Conservation (phyloP, 2,329 filamentous ascomycete genomes). For the Myriosclerotinia duriaeana region DNA sequence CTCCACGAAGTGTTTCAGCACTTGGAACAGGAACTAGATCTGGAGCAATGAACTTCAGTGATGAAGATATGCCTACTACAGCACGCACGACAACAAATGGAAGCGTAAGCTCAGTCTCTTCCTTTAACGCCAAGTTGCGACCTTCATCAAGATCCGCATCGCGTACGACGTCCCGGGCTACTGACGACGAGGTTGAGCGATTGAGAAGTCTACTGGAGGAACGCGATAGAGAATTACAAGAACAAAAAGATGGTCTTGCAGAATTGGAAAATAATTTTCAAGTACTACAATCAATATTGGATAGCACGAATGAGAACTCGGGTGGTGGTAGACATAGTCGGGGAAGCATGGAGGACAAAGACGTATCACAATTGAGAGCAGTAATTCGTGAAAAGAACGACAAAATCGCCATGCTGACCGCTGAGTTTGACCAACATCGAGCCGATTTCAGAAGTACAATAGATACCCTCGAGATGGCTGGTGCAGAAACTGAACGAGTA, state of each 20-base stretch:
- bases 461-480: slow-evolving; percentile 92
- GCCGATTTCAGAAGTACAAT: slow-evolving; percentile 97
- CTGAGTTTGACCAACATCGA: slow-evolving; percentile 91
- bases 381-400: slow-evolving; percentile 93
- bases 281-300: slow-evolving; percentile 76
- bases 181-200: slow-evolving; percentile 71
- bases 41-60: slow-evolving; percentile 48
- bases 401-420: slow-evolving; percentile 87
- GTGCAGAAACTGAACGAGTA: slow-evolving; percentile 90
- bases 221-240: slow-evolving; percentile 81
- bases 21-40: slow-evolving; percentile 46
- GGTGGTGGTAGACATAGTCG: slow-evolving; percentile 48
- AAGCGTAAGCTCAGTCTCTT: slow-evolving; percentile 55
- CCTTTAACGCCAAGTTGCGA: slow-evolving; percentile 54
- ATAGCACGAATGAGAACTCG: slow-evolving; percentile 47
- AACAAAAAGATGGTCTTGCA: slow-evolving; percentile 69
- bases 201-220: slow-evolving; percentile 76
- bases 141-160: slow-evolving; percentile 44
- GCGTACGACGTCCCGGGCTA: slow-evolving; percentile 44
- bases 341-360: slow-evolving; percentile 63
- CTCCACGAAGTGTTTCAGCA: slow-evolving; percentile 59
- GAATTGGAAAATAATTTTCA: slow-evolving; percentile 88
- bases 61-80: slow-evolving; percentile 58
- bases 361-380: slow-evolving; percentile 74
- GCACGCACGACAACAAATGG: slow-evolving; percentile 53